Percentiles rank a stretch among this genome's conserved stretches.
Conservation (phyloP, 2,329 filamentous ascomycete species). For the Albifimbria verrucaria region DNA sequence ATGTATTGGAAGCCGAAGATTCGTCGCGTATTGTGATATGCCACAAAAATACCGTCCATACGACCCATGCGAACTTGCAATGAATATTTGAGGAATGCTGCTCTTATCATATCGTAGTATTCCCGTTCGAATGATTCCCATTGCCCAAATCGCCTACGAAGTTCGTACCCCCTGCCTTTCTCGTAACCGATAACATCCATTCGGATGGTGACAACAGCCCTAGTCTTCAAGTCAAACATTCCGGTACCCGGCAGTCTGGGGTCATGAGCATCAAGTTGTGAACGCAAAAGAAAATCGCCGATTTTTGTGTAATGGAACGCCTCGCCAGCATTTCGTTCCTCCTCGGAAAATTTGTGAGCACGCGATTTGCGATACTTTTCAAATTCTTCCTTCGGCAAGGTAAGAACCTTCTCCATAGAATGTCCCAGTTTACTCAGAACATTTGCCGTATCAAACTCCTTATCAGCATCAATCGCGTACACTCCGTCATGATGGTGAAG, state of each 20-base stretch:
- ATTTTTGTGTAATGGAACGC: constrained; percentile 84
- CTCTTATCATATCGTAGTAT: constrained; percentile 93
- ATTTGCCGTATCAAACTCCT: constrained; percentile 80
- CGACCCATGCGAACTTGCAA: constrained; percentile 94
- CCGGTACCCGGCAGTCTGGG: constrained; percentile 81
- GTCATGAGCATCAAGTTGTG: constrained; percentile 90
- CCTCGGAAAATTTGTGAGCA: constrained; percentile 66
- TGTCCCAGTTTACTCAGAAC: constrained; percentile 90
- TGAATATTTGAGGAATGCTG: constrained; percentile 94
- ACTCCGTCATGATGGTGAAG: constrained; percentile 77
- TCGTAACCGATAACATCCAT: constrained; percentile 77
- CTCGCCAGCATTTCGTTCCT: constrained; percentile 69
- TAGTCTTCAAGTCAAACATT: constrained; percentile 94
- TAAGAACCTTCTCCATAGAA: constrained; percentile 94
- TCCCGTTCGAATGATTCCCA: constrained; percentile 95
- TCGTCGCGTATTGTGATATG: constrained; percentile 89
- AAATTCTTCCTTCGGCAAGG: constrained; percentile 75
- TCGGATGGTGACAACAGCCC: constrained; percentile 85
- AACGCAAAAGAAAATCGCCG: constrained; percentile 89
- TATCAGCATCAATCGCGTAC: constrained; percentile 96
- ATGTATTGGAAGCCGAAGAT: constrained; percentile 99
- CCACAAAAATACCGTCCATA: constrained; percentile 98
- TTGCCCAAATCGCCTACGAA: constrained; percentile 68
- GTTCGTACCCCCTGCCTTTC: constrained; percentile 81
- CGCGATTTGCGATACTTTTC: constrained; percentile 75